phyloP scores from a whole-genome alignment of 495 filamentous ascomycete species.

The Amphirosellinia nigrospora region DNA sequence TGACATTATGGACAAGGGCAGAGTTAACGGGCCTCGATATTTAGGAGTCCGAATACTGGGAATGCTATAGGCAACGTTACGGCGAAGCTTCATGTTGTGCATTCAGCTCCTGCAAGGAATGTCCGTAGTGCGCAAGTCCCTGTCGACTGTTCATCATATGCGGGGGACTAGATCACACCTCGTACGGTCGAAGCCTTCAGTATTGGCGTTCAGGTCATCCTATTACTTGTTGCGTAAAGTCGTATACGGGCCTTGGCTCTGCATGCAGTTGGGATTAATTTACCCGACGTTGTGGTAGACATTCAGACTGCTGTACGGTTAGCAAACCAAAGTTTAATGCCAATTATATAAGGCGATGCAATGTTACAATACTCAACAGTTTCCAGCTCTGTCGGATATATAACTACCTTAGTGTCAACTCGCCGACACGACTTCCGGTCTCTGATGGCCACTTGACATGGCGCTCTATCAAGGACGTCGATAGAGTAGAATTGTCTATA shows the following conservation, averaged over 20 bases:
- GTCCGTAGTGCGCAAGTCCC: not conserved
- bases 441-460: not conserved
- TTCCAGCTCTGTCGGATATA: not conserved
- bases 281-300: not conserved
- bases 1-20: not conserved
- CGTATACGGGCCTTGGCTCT: slow-evolving; percentile 15
- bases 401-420: not conserved
- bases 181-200: not conserved
- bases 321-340: not conserved
- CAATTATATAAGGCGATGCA: not conserved
- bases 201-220: not conserved
- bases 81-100: not conserved
- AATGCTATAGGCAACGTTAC: not conserved
- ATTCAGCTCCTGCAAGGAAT: slow-evolving; percentile 4
- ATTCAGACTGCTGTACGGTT: not conserved
- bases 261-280: not conserved
- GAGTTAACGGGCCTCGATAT: not conserved
- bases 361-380: not conserved
- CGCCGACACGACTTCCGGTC: no score
- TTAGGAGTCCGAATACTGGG: not conserved
- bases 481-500: not conserved
- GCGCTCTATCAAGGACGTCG: not conserved
- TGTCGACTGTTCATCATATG: slow-evolving; percentile 5
- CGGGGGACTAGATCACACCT: slow-evolving; percentile 14
- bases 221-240: not conserved